These are phyloP conservation scores for Pseudogymnoascus sp. DNA, from an alignment of 2,329 filamentous ascomycete species.

Conservation along the genomic window DNA sequence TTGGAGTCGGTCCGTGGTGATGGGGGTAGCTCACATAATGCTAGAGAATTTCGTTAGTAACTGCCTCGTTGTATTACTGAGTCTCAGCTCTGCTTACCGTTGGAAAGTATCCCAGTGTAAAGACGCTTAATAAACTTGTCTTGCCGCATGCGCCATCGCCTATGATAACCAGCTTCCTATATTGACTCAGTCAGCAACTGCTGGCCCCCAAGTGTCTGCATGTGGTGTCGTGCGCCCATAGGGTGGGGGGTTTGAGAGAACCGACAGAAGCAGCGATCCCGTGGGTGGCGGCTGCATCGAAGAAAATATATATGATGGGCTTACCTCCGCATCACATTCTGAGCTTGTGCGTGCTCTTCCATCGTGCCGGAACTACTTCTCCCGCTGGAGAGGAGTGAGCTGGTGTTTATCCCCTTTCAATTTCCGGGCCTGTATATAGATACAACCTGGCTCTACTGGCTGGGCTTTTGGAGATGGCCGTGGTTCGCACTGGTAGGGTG, in stretches of 20 bases:
- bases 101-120: conserved; percentile 95
- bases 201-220: background rate
- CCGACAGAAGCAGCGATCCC: background rate
- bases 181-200: background rate
- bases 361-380: conserved; percentile 17
- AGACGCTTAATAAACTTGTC: conserved; percentile 93
- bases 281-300: background rate
- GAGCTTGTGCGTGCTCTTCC: conserved; percentile 26
- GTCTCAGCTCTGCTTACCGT: conserved; percentile 57
- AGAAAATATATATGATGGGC: conserved; percentile 14
- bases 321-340: conserved; percentile 41
- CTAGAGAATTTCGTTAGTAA: conserved; percentile 28
- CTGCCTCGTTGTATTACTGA: background rate
- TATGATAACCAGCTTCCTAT: conserved; percentile 91
- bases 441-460: background rate
- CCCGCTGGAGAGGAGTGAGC: background rate
- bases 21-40: conserved; percentile 32
- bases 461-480: background rate
- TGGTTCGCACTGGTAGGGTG: background rate
- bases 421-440: background rate
- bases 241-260: background rate
- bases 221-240: background rate
- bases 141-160: conserved; percentile 97
- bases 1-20: background rate
- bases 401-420: background rate